Evolutionary conservation across 495 filamentous ascomycete species (phyloP).

Genomic region (Aspergillus baeticus): DNA sequence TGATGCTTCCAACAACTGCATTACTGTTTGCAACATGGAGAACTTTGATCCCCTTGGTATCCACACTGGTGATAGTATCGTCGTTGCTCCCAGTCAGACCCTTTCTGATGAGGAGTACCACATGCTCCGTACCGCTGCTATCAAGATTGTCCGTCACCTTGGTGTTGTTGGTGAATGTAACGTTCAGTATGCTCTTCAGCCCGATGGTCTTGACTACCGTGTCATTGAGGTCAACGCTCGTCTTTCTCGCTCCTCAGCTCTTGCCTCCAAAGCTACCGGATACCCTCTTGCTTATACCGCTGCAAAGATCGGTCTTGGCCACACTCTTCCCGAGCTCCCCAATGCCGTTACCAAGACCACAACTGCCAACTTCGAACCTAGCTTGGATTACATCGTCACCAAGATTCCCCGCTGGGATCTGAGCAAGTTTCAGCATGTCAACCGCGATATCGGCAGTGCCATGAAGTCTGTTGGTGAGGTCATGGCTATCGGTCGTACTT

Average conservation of each 20-base stretch:
- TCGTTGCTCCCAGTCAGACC: slow-evolving; percentile 93
- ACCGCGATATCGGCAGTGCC: slow-evolving; percentile 92
- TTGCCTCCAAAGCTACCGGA: slow-evolving; percentile 95
- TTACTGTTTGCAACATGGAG: slow-evolving; percentile 99
- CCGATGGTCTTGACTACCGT: slow-evolving; percentile 91
- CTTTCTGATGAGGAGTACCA: slow-evolving; percentile 97
- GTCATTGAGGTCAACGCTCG: slow-evolving; percentile 98
- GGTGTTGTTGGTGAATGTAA: slow-evolving; percentile 98
- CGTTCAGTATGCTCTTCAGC: slow-evolving; percentile 95
- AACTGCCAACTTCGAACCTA: slow-evolving; percentile 97
- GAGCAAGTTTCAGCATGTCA: slow-evolving; percentile 97
- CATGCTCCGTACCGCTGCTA: slow-evolving; percentile 94
- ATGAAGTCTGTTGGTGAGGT: slow-evolving; percentile 99
- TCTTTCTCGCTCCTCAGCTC: slow-evolving; percentile 88
- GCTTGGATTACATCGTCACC: slow-evolving; percentile 94
- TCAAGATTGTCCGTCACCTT: slow-evolving; percentile 94
- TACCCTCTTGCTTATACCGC: slow-evolving; percentile 96
- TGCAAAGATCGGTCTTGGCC: slow-evolving; percentile 93
- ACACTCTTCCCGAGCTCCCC: slow-evolving; percentile 90
- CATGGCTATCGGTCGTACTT: slow-evolving; percentile 97
- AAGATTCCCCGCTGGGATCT: slow-evolving; percentile 98
- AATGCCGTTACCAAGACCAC: slow-evolving; percentile 98
- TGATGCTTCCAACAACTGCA: slow-evolving; percentile 93
- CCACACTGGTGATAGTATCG: slow-evolving; percentile 96
- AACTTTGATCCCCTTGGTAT: slow-evolving; percentile 97